Conservation (phyloP, 1,284 basidiomycete species). For the Singerocomus inundabilis region DNA sequence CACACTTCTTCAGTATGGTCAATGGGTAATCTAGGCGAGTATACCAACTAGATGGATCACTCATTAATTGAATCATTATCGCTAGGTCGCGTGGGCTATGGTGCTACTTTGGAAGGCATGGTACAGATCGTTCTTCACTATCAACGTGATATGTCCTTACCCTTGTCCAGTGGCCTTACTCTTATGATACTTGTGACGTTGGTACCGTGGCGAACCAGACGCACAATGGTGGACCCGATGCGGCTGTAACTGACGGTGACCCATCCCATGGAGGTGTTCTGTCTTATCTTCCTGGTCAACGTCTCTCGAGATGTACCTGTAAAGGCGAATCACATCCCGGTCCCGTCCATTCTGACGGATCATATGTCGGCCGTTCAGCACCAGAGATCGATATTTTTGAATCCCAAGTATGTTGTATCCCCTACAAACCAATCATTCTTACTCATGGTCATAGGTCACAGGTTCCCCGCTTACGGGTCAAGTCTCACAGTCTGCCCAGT, state of each 20-base stretch:
- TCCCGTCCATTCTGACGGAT: conserved; percentile 46
- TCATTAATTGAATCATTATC: not conserved
- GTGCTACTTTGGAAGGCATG: conserved; percentile 61
- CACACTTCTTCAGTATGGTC: conserved; percentile 44
- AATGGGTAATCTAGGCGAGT: conserved; percentile 61
- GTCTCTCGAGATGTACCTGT: conserved; percentile 66
- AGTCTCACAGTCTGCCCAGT: conserved; percentile 49
- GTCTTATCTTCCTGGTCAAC: conserved; percentile 61
- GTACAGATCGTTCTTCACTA: conserved; percentile 24
- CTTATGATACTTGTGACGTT: conserved; percentile 55
- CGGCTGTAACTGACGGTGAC: conserved; percentile 42
- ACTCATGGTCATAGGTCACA: conserved; percentile 32
- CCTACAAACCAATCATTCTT: not conserved
- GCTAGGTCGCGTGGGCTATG: conserved; percentile 56
- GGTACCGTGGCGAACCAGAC: conserved; percentile 59
- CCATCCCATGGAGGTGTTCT: conserved; percentile 35
- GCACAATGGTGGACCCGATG: conserved; percentile 36
- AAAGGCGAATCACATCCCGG: conserved; percentile 62
- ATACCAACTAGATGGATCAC: not conserved
- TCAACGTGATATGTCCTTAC: not conserved
- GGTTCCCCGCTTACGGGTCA: conserved; percentile 35
- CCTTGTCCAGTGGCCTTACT: conserved; percentile 43
- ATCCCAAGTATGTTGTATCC: conserved; percentile 37
- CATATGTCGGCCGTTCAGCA: conserved; percentile 61
- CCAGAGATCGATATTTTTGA: conserved; percentile 76